Percentiles rank a stretch among this genome's conserved stretches.
phyloP scores from a whole-genome alignment of 208 protist genomes.

The Acanthamoeba polyphaga region DNA sequence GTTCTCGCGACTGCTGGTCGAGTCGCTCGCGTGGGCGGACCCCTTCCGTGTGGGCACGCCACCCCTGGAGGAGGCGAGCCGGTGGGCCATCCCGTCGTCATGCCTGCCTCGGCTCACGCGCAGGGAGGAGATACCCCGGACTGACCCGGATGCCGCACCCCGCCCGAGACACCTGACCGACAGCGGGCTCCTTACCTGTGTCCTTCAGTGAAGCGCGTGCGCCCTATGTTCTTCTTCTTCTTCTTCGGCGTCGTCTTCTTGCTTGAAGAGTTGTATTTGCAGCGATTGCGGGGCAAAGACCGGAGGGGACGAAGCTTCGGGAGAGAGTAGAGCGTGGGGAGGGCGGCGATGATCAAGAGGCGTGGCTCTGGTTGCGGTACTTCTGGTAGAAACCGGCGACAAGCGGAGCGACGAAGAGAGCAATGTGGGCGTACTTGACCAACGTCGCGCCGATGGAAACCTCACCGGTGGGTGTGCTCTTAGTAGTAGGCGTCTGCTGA shows the following conservation, averaged over 20 bases:
- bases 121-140: not conserved
- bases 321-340: too few species aligned
- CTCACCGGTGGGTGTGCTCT: not conserved
- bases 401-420: slow-evolving; percentile 33
- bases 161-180: too few species aligned
- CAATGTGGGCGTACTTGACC: slow-evolving; percentile 68
- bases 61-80: too few species aligned
- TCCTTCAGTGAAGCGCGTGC: too few species aligned
- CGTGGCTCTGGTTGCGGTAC: not conserved
- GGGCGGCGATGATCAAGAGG: not conserved
- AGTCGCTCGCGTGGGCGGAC: too few species aligned
- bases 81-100: not conserved
- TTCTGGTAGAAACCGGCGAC: slow-evolving; percentile 3
- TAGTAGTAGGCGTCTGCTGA: not conserved
- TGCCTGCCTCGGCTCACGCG: not conserved
- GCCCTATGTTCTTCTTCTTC: too few species aligned
- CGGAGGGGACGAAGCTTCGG: not conserved
- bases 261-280: not conserved
- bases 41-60: too few species aligned
- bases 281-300: not conserved
- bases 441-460: slow-evolving; percentile 40
- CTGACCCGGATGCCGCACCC: too few species aligned
- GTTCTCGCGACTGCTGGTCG: too few species aligned
- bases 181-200: too few species aligned
- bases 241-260: too few species aligned